A percentile compares a stretch with the other conserved stretches of the same genome.
Evolutionary conservation across 345 rosid genomes (phyloP).

Genomic region (Litchi chinensis): DNA sequence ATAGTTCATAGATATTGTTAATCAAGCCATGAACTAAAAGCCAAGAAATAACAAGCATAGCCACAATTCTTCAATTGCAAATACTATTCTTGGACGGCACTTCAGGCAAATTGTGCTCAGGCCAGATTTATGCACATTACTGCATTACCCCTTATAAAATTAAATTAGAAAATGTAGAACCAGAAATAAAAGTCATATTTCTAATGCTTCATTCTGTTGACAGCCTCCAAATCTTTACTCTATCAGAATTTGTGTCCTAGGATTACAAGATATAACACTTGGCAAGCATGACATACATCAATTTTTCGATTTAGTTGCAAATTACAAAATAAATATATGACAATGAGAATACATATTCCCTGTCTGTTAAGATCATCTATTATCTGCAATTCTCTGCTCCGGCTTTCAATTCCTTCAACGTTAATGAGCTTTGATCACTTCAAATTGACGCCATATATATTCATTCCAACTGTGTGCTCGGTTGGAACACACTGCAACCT

Average conservation of each 20-base stretch:
- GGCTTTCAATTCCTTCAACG: slow-evolving; percentile 1
- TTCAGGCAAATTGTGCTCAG: too few species aligned
- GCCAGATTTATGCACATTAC: neutral
- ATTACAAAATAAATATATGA: neutral
- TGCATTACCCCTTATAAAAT: neutral
- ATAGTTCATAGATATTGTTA: too few species aligned
- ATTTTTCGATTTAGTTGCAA: neutral
- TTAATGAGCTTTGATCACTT: neutral
- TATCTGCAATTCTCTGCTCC: neutral
- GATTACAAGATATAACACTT: neutral
- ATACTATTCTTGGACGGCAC: too few species aligned
- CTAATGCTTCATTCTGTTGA: too few species aligned
- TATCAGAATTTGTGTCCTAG: neutral
- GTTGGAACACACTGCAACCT: too few species aligned
- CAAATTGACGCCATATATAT: neutral
- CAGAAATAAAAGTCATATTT: neutral
- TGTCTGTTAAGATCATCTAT: neutral
- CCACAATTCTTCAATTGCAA: neutral
- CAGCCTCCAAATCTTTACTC: too few species aligned
- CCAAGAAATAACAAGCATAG: neutral
- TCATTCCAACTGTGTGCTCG: neutral
- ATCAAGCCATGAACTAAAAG: neutral
- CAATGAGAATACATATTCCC: neutral
- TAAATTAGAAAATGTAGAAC: neutral
- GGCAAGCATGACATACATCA: neutral